A percentile compares a stretch with the other conserved stretches of the same genome.
These are phyloP conservation scores for Tribonema minus DNA, from an alignment of 108 stramenopile genomes.

Conservation along the genomic window DNA sequence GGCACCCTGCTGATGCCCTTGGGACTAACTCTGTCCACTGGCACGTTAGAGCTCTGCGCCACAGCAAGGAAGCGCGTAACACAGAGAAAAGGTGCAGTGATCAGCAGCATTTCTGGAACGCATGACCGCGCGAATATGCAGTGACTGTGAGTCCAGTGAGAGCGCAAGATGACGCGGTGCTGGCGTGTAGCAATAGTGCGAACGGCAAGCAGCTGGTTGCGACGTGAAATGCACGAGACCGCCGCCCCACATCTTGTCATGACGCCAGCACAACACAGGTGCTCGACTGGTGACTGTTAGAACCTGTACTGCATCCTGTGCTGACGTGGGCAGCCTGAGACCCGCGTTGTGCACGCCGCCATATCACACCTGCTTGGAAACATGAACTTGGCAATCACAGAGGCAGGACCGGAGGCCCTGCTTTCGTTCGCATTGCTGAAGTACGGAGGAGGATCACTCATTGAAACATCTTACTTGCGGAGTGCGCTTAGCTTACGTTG, in stretches of 20 bases:
- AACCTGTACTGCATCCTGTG: too few species aligned
- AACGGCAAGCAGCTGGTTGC: background rate
- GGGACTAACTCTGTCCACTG: slow-evolving; percentile 16
- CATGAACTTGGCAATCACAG: too few species aligned
- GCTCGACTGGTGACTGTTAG: too few species aligned
- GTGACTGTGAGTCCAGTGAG: background rate
- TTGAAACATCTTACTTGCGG: too few species aligned
- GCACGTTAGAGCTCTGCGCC: slow-evolving; percentile 3
- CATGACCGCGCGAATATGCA: background rate
- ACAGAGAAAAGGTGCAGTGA: background rate
- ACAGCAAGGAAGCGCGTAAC: background rate
- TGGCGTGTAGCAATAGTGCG: background rate
- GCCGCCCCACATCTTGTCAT: background rate
- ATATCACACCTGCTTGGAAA: too few species aligned
- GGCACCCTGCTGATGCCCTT: slow-evolving; percentile 19
- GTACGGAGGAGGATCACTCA: too few species aligned
- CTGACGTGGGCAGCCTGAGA: too few species aligned
- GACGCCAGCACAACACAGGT: too few species aligned
- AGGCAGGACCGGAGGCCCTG: too few species aligned
- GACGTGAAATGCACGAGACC: background rate
- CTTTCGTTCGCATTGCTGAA: too few species aligned
- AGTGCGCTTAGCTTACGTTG: too few species aligned
- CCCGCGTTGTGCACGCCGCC: too few species aligned
- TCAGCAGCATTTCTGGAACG: background rate
- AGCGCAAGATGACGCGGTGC: background rate